Base-by-base conservation (phyloP, 164 flowering plant genomes). In the Chloranthus sessilifolius region DNA sequence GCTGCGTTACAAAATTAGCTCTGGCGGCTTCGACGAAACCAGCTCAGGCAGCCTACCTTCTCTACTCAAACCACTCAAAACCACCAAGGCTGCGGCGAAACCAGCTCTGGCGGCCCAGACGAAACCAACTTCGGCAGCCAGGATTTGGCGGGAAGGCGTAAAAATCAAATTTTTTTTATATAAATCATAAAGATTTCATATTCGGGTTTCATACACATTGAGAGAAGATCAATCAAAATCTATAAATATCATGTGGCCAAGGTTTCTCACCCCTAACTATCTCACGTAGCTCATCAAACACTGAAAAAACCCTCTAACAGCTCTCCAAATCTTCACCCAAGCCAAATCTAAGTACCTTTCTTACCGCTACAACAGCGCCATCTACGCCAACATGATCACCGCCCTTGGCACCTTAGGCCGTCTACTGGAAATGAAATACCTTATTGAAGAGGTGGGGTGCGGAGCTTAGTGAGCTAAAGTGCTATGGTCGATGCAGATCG, bases 331-430 rank as follows among this genome's bases (percentile, higher is more conserved):
- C 51, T 88, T 88, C 70, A 75, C 71, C 10, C 74, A 69, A 60
- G 92, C 88, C 48, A 74, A 75, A 58, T 42, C 61, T 10, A 75
- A 52, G 29, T 78, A 68, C 65, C 89, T 89, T 15, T 71, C 58
- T 8, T 85, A 88, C 56, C 66, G 53, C 26, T 92, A 88, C 72
- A 83, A 88, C 53, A 85, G 87, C 31, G 73, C 80, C 1, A 84
- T 78, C 23, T 88, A 88, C 31, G 74, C 82, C 39, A 67, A 83
- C 47, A 80, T 85, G 72, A 74, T 85, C 50, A 50, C 53, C 55
- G 62, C 78, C 50, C 82, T 88, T 2, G 85, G 72, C 33, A 65
- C 41, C 47, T 67, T 87, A 7, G 69, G 67, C 16, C 64, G 62
- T 17, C 28, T 78, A 46, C 0, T 55, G 31, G 84, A 79, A 63